Base-by-base conservation (phyloP, 345 rosid genomes). In the Syzygium oleosum region DNA sequence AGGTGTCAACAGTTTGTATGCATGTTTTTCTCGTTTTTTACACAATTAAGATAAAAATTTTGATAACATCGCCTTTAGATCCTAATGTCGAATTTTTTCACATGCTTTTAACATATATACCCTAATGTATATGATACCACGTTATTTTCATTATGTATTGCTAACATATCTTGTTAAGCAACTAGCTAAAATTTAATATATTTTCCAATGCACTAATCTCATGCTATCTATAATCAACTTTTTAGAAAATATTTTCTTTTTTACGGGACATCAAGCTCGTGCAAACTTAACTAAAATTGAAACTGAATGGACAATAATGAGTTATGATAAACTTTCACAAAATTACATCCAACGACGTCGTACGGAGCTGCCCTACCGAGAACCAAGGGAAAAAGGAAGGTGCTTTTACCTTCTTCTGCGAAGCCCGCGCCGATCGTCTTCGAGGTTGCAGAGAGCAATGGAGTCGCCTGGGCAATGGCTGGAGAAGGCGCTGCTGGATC, bases 391-490 rank as follows among this genome's bases (percentile, higher is more conserved):
- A 19, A 31, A 73, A 73, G 49, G 25, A 9, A 34, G 46, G 46
- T 19, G 25, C 46, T 17, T 34, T 0, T 2, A 7, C 80, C 14
- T 68, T 12, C 49, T 17, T 12, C 49, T 17, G n/a, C n/a, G 34
- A 41, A 43, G 56, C 61, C 51, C 17, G 3, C 46, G 31, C 27
- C 13, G 49, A 19, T n/a, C 49, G n/a, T 4, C 61, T 27, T 7
- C 51, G 79, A 12, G 56, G 34, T 12, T 27, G 25, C 88, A 85
- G 63, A 90, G 89, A 54, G 77, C 54, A 73, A 96, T 95, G 98
- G 97, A 90, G 84, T 87, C 96, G 61, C 73, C 96, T 34, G 97
- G 98, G 38, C 93, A 93, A 86, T 95, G 99, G 99, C 90, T 96
- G 52, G 99, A 96, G 91, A 91, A 94, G 89, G 95, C 98, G 41